Evolutionary conservation across 345 rosid species (phyloP).

Genomic region (Salix viminalis): DNA sequence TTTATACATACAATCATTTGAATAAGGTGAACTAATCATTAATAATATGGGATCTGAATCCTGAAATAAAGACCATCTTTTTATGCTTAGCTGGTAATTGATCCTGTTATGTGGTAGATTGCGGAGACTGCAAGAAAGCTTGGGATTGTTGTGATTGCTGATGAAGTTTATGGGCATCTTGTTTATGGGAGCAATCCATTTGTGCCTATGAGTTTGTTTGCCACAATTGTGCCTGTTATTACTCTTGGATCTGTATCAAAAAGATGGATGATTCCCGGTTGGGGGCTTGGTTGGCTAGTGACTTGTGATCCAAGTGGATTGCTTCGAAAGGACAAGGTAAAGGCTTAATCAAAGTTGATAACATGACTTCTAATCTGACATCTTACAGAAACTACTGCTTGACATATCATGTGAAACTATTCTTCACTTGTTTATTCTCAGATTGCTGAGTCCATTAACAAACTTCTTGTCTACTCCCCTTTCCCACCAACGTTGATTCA

Average conservation of each 20-base stretch:
- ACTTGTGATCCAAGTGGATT: slow-evolving; percentile 53
- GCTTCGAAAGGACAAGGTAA: slow-evolving; percentile 12
- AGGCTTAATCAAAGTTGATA: not conserved
- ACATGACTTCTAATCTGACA: not conserved
- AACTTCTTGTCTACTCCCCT: not conserved
- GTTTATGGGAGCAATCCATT: slow-evolving; percentile 55
- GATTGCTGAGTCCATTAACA: not conserved
- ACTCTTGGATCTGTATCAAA: slow-evolving; percentile 69
- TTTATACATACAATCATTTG: not conserved
- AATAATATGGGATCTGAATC: not conserved
- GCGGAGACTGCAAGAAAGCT: slow-evolving; percentile 62
- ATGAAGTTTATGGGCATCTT: slow-evolving; percentile 29
- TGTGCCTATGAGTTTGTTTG: slow-evolving; percentile 67
- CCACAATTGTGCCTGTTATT: slow-evolving; percentile 50
- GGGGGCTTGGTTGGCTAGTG: slow-evolving; percentile 76
- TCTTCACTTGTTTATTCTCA: not conserved
- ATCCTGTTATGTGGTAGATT: slow-evolving; percentile 18
- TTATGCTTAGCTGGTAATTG: not conserved
- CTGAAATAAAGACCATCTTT: not conserved
- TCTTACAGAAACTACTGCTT: not conserved
- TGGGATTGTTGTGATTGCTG: slow-evolving; percentile 60
- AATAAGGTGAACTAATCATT: not conserved
- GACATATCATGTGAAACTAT: not conserved
- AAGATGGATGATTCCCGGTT: slow-evolving; percentile 79
- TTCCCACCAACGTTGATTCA: not conserved